Percentiles rank a stretch among this genome's conserved stretches.
Conservation (phyloP, 129 eudicot genomes). For the Flaveria ramosissima region DNA sequence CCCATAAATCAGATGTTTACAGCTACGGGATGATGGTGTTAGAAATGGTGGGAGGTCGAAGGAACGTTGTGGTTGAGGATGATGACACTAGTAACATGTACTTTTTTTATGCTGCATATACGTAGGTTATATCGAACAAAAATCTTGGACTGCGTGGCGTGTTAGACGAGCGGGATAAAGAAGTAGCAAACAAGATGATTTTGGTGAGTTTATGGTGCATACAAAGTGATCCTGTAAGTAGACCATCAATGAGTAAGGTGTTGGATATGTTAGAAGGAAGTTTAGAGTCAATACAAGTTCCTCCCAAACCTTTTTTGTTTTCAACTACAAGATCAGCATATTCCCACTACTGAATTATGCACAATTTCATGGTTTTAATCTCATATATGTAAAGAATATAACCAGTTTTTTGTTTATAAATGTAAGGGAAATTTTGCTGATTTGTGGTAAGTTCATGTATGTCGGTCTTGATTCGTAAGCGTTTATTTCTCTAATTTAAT, state of each 20-base stretch:
- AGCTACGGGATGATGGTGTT: constrained; percentile 40
- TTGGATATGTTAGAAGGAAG: constrained; percentile 35
- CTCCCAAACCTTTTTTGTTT: constrained; percentile 33
- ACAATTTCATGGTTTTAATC: background rate
- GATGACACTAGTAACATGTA: background rate
- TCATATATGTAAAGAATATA: background rate
- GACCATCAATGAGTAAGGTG: constrained; percentile 37
- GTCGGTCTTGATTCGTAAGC: background rate
- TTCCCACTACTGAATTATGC: background rate
- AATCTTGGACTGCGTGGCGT: constrained; percentile 4
- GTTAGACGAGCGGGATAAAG: constrained; percentile 14
- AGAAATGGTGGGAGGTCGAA: constrained; percentile 37
- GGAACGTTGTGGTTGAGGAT: constrained; percentile 16
- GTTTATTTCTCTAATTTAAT: background rate
- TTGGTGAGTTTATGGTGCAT: constrained; percentile 36
- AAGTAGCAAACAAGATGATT: constrained; percentile 23
- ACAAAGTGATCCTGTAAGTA: constrained; percentile 30
- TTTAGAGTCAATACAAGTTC: constrained; percentile 18
- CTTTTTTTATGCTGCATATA: constrained; percentile 21
- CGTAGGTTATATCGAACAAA: constrained; percentile 16
- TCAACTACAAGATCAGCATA: constrained; percentile 11
- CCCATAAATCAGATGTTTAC: constrained; percentile 35
- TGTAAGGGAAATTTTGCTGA: background rate
- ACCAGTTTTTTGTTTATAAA: background rate
- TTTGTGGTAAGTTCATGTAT: background rate